Conservation (phyloP, 2,329 filamentous ascomycete genomes). For the Pyrenochaeta sp. region DNA sequence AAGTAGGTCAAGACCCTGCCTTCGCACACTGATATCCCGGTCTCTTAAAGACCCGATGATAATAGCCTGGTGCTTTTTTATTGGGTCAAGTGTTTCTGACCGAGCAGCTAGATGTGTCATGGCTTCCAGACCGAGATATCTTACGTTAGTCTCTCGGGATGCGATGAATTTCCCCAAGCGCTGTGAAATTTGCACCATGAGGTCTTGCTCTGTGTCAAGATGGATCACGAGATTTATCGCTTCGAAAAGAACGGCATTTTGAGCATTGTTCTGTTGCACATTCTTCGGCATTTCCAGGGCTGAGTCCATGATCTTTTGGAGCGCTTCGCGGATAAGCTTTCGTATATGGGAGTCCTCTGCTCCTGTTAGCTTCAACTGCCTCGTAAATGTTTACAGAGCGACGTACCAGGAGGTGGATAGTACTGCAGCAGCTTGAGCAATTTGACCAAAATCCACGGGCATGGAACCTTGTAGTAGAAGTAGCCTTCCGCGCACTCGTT, state of each 20-base stretch:
- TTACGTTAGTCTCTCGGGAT: conserved; percentile 95
- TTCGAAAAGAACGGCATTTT: conserved; percentile 97
- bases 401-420: conserved; percentile 85
- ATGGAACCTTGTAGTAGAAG: conserved; percentile 99
- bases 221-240: conserved; percentile 99
- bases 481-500: conserved; percentile 91
- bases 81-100: conserved; percentile 92
- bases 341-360: conserved; percentile 90
- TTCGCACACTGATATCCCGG: conserved; percentile 93
- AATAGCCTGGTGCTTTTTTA: conserved; percentile 97
- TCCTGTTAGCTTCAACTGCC: conserved; percentile 32
- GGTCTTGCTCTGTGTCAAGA: conserved; percentile 88
- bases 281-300: conserved; percentile 97
- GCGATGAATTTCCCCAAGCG: conserved; percentile 95
- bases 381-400: neutral
- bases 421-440: conserved; percentile 91
- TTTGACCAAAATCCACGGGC: conserved; percentile 98
- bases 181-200: conserved; percentile 96
- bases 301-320: conserved; percentile 89
- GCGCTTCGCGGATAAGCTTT: conserved; percentile 87
- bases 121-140: conserved; percentile 93
- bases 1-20: conserved; percentile 92
- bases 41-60: conserved; percentile 95
- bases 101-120: conserved; percentile 98
- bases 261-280: conserved; percentile 98